Evolutionary conservation across 306 rosid species (phyloP).

Genomic region (Myrica gale): DNA sequence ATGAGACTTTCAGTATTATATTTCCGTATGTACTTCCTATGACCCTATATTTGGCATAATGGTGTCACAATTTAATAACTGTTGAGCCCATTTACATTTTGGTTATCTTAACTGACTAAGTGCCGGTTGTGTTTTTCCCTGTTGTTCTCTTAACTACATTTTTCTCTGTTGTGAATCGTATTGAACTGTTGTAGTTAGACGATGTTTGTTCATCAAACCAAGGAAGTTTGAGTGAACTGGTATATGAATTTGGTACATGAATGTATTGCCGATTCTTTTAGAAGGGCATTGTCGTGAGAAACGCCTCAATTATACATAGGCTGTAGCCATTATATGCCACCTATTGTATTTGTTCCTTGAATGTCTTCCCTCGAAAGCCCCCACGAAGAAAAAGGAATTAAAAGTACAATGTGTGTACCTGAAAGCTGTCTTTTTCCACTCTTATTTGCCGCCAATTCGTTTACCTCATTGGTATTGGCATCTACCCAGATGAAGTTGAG

Average conservation of each 20-base stretch:
- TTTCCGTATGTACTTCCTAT: too few relatives aligned
- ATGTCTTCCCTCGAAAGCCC: background rate
- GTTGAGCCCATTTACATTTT: slow-evolving; percentile 17
- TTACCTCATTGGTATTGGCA: background rate
- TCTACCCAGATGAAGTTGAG: background rate
- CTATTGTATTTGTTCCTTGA: background rate
- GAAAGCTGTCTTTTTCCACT: background rate
- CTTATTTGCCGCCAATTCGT: background rate
- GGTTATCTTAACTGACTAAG: background rate
- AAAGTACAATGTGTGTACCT: background rate
- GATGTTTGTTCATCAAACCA: slow-evolving; percentile 17
- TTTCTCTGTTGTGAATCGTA: slow-evolving; percentile 5
- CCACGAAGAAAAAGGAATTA: background rate
- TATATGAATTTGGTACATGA: background rate
- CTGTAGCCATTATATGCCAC: background rate
- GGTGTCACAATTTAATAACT: background rate
- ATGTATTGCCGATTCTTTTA: background rate
- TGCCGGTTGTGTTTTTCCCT: too few relatives aligned
- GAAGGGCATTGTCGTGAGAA: background rate
- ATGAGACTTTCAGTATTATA: too few relatives aligned
- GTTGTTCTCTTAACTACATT: slow-evolving; percentile 17
- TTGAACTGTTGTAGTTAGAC: slow-evolving; percentile 21
- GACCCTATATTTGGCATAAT: too few relatives aligned
- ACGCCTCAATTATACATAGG: background rate
- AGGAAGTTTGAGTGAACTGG: slow-evolving; percentile 16